These are phyloP conservation scores for Plantago lanceolata DNA, from an alignment of 305 asterid genomes.

Conservation along the genomic window DNA sequence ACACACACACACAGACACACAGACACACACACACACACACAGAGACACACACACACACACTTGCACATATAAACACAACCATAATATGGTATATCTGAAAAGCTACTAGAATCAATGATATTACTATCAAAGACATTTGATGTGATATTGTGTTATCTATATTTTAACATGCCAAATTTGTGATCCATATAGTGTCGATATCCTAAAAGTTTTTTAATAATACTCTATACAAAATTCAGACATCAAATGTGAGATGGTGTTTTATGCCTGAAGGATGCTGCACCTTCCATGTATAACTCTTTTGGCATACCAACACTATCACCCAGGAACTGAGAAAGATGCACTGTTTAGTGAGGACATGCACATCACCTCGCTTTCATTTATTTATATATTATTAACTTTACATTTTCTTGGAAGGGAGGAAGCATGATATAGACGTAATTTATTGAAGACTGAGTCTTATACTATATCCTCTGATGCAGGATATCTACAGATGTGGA, in stretches of 20 bases:
- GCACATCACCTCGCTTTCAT: neutral
- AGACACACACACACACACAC: neutral
- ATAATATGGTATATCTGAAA: too few species aligned
- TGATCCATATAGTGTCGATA: neutral
- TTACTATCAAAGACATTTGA: neutral
- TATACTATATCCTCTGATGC: constrained; percentile 25
- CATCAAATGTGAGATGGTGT: neutral
- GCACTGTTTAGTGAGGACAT: constrained; percentile 11
- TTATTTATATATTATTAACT: too few species aligned
- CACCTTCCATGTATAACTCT: neutral
- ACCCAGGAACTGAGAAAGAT: constrained; percentile 3
- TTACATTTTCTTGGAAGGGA: neutral
- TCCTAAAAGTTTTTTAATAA: too few species aligned
- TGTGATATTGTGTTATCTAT: neutral
- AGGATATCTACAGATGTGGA: constrained; percentile 78
- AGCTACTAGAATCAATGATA: too few species aligned
- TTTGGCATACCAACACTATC: neutral
- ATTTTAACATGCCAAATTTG: neutral
- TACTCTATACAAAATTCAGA: neutral
- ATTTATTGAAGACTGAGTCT: constrained; percentile 12
- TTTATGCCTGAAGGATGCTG: constrained; percentile 2
- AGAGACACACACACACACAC: neutral
- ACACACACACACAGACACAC: neutral
- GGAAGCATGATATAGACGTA: constrained; percentile 7
- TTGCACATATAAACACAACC: too few species aligned